phyloP scores from a whole-genome alignment of 371 early-diverging fungal genomes.

The Smittium culicis region DNA sequence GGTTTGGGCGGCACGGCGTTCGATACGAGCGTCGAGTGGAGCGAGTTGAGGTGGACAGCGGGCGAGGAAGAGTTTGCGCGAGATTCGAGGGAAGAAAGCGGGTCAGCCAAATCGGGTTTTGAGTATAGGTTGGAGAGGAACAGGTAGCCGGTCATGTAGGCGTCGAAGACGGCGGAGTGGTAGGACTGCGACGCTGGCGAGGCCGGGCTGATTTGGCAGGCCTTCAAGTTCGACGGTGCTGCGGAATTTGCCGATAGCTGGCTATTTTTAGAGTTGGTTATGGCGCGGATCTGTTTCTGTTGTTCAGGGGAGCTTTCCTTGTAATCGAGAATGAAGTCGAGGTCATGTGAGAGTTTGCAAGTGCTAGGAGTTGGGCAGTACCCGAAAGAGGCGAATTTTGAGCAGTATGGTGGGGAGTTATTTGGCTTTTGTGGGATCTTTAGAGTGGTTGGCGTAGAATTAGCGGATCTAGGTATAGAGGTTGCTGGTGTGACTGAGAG shows the following conservation, averaged over 20 bases:
- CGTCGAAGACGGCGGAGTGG: conserved; percentile 81
- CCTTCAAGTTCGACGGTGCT: not conserved
- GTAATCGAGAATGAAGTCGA: conserved; percentile 60
- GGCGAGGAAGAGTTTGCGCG: conserved; percentile 9
- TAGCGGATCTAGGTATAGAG: too few relatives aligned
- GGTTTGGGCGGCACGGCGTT: conserved; percentile 10
- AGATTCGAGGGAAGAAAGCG: conserved; percentile 7
- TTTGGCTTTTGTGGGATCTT: too few relatives aligned
- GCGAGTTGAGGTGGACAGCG: conserved; percentile 15
- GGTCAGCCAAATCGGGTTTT: conserved; percentile 31
- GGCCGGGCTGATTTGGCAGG: not conserved
- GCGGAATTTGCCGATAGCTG: conserved; percentile 1
- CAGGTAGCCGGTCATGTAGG: conserved; percentile 84
- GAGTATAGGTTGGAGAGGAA: conserved; percentile 24
- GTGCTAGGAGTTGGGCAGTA: conserved; percentile 42
- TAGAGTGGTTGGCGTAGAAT: too few relatives aligned
- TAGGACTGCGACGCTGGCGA: conserved; percentile 19
- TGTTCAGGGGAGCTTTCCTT: conserved; percentile 14
- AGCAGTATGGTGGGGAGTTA: conserved; percentile 37
- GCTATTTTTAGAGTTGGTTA: not conserved
- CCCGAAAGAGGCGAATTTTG: conserved; percentile 56
- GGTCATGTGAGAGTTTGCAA: conserved; percentile 60
- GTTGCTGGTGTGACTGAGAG: too few relatives aligned
- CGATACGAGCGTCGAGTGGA: conserved; percentile 6
- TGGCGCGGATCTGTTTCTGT: not conserved